Evolutionary conservation across 352 stramenopile species (phyloP).

Genomic region (Aphanomyces astaci): DNA sequence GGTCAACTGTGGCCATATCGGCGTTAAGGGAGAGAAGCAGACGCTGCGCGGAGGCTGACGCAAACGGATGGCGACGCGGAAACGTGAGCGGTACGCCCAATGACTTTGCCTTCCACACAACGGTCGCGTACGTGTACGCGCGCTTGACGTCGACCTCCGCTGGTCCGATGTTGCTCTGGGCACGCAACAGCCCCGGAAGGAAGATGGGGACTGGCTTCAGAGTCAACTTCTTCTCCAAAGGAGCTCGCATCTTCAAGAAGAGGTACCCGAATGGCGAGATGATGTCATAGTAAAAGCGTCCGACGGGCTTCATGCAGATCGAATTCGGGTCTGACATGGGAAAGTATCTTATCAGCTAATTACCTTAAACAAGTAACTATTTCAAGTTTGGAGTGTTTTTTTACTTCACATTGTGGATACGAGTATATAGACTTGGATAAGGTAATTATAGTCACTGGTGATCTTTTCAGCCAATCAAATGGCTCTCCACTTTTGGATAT

Average conservation of each 20-base stretch:
- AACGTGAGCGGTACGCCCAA: conserved; percentile 9
- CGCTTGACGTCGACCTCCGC: conserved; percentile 12
- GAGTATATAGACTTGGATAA: not conserved
- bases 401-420: not conserved
- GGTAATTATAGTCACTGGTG: not conserved
- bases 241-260: conserved; percentile 7
- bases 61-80: conserved; percentile 8
- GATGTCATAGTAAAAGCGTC: conserved; percentile 21
- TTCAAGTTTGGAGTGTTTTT: not conserved
- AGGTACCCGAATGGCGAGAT: conserved; percentile 19
- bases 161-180: conserved; percentile 9
- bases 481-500: not conserved
- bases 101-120: conserved; percentile 7
- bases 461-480: not conserved
- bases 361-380: not conserved
- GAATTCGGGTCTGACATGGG: no score
- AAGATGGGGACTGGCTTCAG: conserved; percentile 18
- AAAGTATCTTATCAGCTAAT: no score
- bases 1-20: conserved; percentile 14
- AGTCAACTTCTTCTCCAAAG: conserved; percentile 14
- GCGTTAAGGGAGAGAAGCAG: not conserved
- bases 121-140: conserved; percentile 12
- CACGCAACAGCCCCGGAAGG: not conserved
- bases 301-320: not conserved
- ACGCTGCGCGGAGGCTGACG: not conserved